These are phyloP conservation scores for Penicillium palitans DNA, from an alignment of 2,329 filamentous ascomycete genomes.

Conservation along the genomic window DNA sequence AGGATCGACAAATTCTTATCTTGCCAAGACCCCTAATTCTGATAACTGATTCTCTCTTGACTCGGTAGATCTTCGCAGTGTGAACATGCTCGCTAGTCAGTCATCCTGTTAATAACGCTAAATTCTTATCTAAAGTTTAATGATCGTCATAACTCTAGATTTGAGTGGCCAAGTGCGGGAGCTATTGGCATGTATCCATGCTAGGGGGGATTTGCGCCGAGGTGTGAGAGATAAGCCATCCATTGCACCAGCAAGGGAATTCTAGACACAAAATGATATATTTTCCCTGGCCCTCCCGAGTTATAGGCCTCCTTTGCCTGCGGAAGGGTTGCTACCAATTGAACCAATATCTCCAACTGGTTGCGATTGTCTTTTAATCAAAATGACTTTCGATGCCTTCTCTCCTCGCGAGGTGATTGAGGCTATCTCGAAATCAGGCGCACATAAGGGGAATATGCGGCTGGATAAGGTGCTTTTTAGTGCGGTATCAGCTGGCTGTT, in stretches of 20 bases:
- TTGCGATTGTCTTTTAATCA: background rate
- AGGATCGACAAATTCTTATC: background rate
- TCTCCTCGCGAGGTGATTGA: constrained; percentile 53
- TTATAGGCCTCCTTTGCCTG: no score
- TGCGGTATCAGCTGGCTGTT: constrained; percentile 52
- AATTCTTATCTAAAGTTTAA: constrained; percentile 2
- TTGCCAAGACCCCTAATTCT: constrained; percentile 1
- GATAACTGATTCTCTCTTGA: constrained; percentile 14
- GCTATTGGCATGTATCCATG: background rate
- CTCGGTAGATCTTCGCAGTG: constrained; percentile 1
- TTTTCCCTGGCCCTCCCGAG: no score
- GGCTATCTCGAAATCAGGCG: constrained; percentile 52
- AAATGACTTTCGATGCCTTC: constrained; percentile 43
- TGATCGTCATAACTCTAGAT: background rate
- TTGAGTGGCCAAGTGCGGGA: background rate
- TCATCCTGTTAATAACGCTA: background rate
- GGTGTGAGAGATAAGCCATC: background rate
- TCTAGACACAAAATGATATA: no score
- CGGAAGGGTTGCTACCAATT: background rate
- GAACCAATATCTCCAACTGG: background rate
- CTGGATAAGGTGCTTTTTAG: constrained; percentile 56
- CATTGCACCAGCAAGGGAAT: background rate
- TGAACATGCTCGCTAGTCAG: background rate
- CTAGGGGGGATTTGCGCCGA: background rate
- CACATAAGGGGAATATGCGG: constrained; percentile 54